Percentiles rank a stretch among this genome's conserved stretches.
These are phyloP conservation scores for Clavulina sp. DNA, from an alignment of 768 basidiomycete genomes.

Conservation along the genomic window DNA sequence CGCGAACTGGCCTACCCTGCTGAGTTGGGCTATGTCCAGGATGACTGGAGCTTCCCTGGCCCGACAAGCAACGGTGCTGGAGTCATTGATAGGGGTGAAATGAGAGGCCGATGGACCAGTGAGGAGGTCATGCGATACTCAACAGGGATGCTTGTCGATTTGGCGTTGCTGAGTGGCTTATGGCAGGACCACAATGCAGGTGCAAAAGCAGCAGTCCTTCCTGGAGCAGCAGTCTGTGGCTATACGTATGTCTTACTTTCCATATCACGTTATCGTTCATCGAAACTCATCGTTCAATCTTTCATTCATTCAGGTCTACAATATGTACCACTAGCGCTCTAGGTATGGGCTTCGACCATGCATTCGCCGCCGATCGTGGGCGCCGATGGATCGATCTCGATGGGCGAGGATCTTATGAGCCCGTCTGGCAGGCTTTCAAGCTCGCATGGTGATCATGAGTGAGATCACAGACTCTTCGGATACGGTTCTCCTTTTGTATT, in stretches of 20 bases:
- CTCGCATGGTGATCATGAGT: too few relatives aligned
- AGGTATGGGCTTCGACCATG: conserved; percentile 43
- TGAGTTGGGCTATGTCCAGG: neutral
- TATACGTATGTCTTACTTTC: neutral
- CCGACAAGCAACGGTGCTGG: too few relatives aligned
- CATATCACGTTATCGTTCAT: neutral
- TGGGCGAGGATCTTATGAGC: conserved; percentile 33
- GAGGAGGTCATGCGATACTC: conserved; percentile 32
- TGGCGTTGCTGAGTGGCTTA: conserved; percentile 44
- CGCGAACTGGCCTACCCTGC: neutral
- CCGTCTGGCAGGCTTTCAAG: conserved; percentile 43
- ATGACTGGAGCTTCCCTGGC: neutral
- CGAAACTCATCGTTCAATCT: neutral
- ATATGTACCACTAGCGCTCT: conserved; percentile 42
- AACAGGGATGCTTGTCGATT: conserved; percentile 48
- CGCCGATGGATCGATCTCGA: conserved; percentile 55
- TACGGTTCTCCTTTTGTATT: too few relatives aligned
- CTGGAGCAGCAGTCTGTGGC: conserved; percentile 29
- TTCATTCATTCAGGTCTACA: conserved; percentile 29
- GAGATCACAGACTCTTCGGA: too few relatives aligned
- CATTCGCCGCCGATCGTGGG: conserved; percentile 29
- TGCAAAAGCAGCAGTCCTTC: conserved; percentile 40
- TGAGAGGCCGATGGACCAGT: neutral
- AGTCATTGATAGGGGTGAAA: conserved; percentile 15
- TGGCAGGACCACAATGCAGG: conserved; percentile 32